phyloP scores from a whole-genome alignment of 352 stramenopile genomes.

The Phytophthora agathidicida region DNA sequence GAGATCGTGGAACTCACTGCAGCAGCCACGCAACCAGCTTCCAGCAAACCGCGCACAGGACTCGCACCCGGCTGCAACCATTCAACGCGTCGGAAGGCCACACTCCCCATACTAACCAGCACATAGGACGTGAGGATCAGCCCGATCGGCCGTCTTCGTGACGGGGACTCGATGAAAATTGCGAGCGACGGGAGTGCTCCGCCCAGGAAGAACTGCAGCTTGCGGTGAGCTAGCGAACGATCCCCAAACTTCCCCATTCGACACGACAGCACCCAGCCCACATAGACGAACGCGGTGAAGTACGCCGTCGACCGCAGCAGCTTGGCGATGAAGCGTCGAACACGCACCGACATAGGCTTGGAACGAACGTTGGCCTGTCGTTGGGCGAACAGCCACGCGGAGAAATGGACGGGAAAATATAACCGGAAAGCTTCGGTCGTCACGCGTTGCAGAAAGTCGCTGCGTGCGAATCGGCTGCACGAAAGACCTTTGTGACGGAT shows the following conservation, averaged over 20 bases:
- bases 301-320: slow-evolving; percentile 59
- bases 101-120: slow-evolving; percentile 56
- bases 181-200: slow-evolving; percentile 52
- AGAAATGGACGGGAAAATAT: slow-evolving; percentile 65
- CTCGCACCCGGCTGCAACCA: slow-evolving; percentile 47
- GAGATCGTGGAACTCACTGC: slow-evolving; percentile 53
- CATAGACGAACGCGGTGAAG: slow-evolving; percentile 57
- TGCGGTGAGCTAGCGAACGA: slow-evolving; percentile 48
- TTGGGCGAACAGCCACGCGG: slow-evolving; percentile 52
- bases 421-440: slow-evolving; percentile 47
- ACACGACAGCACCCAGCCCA: slow-evolving; percentile 57
- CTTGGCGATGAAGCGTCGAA: slow-evolving; percentile 38
- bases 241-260: slow-evolving; percentile 45
- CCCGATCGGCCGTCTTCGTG: slow-evolving; percentile 51
- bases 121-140: slow-evolving; percentile 70
- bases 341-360: slow-evolving; percentile 34
- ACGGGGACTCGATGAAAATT: slow-evolving; percentile 59
- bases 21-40: slow-evolving; percentile 41
- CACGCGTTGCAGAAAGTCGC: slow-evolving; percentile 45
- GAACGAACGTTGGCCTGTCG: slow-evolving; percentile 45
- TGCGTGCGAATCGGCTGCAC: slow-evolving; percentile 51
- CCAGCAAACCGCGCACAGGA: slow-evolving; percentile 35
- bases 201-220: slow-evolving; percentile 58
- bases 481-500: slow-evolving; percentile 46
- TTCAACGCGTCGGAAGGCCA: slow-evolving; percentile 36